Evolutionary conservation across 192 early-diverging fungal genomes (phyloP).

Genomic region (Linnemannia schmuckeri): DNA sequence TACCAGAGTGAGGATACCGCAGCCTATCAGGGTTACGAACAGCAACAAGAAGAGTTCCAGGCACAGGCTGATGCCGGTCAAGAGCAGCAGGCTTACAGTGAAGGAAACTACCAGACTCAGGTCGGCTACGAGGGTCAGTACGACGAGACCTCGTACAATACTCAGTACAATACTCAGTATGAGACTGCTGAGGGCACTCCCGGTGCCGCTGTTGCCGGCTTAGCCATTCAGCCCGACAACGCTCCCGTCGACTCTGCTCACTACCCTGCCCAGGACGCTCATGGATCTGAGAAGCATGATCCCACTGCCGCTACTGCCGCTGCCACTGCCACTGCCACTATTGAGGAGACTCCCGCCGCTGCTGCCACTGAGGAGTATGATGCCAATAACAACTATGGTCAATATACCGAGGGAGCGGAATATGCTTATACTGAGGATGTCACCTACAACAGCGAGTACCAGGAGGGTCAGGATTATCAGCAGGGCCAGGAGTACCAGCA

Average conservation of each 20-base stretch:
- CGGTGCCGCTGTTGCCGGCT: conserved; percentile 14
- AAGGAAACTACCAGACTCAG: conserved; percentile 24
- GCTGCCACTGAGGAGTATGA: conserved; percentile 11
- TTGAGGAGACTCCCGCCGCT: background rate
- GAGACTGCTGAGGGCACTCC: background rate
- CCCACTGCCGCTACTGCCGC: background rate
- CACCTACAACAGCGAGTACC: background rate
- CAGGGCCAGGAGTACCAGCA: conserved; percentile 9
- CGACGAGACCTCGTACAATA: conserved; percentile 17
- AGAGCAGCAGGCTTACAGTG: conserved; percentile 6
- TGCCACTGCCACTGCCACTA: background rate
- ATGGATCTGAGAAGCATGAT: conserved; percentile 16
- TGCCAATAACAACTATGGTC: background rate
- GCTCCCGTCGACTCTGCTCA: conserved; percentile 19
- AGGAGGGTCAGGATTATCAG: conserved; percentile 8
- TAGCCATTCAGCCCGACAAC: conserved; percentile 22
- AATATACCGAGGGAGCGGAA: conserved; percentile 8
- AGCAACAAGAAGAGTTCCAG: conserved; percentile 21
- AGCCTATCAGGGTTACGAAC: conserved; percentile 14
- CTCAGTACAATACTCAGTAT: conserved; percentile 30
- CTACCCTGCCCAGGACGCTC: conserved; percentile 16
- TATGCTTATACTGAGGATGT: conserved; percentile 8
- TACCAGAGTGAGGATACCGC: conserved; percentile 23
- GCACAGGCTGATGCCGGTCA: conserved; percentile 7
- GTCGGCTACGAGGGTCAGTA: conserved; percentile 15